Percentiles rank a stretch among this genome's conserved stretches.
These are phyloP conservation scores for Sporothrix variecibatus DNA, from an alignment of 2,329 filamentous ascomycete genomes.

Conservation along the genomic window DNA sequence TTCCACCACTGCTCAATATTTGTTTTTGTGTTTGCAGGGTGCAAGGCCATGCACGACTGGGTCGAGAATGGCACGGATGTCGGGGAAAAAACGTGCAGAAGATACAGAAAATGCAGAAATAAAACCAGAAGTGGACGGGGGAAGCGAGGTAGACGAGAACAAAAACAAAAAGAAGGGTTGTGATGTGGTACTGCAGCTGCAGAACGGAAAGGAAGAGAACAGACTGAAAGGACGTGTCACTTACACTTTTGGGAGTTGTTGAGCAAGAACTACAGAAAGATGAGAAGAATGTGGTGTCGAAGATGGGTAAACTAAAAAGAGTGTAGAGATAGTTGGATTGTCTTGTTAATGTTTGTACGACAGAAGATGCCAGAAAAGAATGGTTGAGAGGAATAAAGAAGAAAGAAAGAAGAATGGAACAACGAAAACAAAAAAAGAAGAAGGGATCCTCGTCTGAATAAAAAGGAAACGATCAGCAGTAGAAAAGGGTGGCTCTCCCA, in stretches of 20 bases:
- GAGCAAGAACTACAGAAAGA: not conserved
- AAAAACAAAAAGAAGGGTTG: not conserved
- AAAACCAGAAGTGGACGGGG: too few species aligned
- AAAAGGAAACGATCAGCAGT: constrained; percentile 19
- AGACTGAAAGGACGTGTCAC: constrained; percentile 3
- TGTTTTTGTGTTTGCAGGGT: not conserved
- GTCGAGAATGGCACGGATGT: not conserved
- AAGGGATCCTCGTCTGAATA: constrained; percentile 12
- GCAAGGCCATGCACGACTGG: not conserved
- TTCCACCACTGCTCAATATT: not conserved
- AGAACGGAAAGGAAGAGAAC: not conserved
- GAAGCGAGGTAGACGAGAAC: not conserved
- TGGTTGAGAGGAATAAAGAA: constrained; percentile 9
- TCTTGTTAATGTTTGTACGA: constrained; percentile 2
- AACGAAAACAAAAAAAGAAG: not conserved
- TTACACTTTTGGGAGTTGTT: not conserved
- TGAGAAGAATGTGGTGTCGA: not conserved
- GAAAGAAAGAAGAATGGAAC: constrained; percentile 8
- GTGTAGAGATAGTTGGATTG: not conserved
- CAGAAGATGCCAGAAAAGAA: not conserved
- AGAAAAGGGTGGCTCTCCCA: too few species aligned
- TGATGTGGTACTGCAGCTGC: not conserved
- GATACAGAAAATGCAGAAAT: too few species aligned
- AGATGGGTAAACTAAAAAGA: not conserved
- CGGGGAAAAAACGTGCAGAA: not conserved